Evolutionary conservation across 2,329 filamentous ascomycete genomes (phyloP), one percentile per base, ranked within the genome.

Genomic region (Pyrenochaeta sp.): DNA sequence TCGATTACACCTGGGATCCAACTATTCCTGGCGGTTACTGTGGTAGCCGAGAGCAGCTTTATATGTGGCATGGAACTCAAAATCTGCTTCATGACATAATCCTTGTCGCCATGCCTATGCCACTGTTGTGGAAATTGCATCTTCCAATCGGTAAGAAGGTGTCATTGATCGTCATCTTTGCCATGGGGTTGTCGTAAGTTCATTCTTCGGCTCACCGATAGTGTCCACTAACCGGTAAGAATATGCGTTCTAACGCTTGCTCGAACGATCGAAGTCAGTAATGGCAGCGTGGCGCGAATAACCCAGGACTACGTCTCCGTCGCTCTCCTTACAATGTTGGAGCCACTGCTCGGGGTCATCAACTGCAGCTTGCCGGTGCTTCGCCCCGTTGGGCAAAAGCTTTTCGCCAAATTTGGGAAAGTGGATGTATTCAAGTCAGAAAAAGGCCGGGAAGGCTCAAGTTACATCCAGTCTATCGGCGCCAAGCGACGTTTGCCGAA

Each of bases 1-100:
- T 57, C 9, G 29, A 29, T 2, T 46, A 40, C 20, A 37, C 29
- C 20, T 60, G 54, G 57, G 31, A 56, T 30, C 43, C 45, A 30
- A 47, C 20, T 18, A 44, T 54, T 18, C 27, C 21, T 12, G 51
- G 42, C 9, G 47, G 53, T 5, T 17, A 32, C 20, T 57, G 57
- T 32, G 40, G 44, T 10, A 36, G 23, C 20, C n/a, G 12, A 9
- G 35, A 39, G 20, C 11, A 31, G 4, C 31, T 46, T 2, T 46
- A 29, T 20, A 12, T 46, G 14, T 46, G 44, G 44, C 44, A 46
- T 30, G 44, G 44, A 3, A 36, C 31, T 7, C 44, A 46, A 20
- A 46, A 46, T 27, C 33, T 46, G 7, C 14, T 46, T 18, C 27
- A 37, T 10, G 44, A 46, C 18, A 12, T 46, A 1, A 36, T 46